These are phyloP conservation scores for Trichomonascus vanleenenianus DNA, from an alignment of 805 yeast genomes.

Conservation along the genomic window DNA sequence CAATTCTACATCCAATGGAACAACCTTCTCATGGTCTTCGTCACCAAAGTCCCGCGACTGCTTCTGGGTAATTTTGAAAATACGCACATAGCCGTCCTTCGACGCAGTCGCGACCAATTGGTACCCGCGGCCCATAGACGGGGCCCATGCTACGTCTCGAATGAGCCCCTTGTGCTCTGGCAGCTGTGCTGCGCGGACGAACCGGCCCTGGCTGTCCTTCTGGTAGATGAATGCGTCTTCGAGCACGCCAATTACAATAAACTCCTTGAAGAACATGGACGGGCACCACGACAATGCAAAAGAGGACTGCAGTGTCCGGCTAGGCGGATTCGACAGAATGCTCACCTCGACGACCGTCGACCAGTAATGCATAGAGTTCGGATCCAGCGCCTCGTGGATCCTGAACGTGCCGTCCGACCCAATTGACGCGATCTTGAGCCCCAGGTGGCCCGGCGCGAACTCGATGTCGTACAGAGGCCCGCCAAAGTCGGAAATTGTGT, in stretches of 20 bases:
- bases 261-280: constrained; percentile 72
- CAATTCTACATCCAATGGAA: constrained; percentile 42
- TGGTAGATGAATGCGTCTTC: constrained; percentile 81
- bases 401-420: constrained; percentile 85
- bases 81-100: constrained; percentile 86
- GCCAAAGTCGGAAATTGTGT: constrained; percentile 74
- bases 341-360: constrained; percentile 63
- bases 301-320: constrained; percentile 74
- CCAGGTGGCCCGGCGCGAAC: constrained; percentile 80
- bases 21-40: constrained; percentile 12
- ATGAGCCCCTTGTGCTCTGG: constrained; percentile 84
- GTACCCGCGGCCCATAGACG: constrained; percentile 84
- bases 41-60: constrained; percentile 9
- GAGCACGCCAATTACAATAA: constrained; percentile 72
- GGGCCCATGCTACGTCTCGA: constrained; percentile 92
- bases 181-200: constrained; percentile 43
- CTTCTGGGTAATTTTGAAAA: constrained; percentile 58
- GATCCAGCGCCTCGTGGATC: constrained; percentile 82
- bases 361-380: constrained; percentile 83
- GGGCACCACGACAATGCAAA: constrained; percentile 90
- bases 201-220: constrained; percentile 41
- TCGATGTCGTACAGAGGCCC: constrained; percentile 88
- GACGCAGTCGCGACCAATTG: constrained; percentile 93
- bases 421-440: constrained; percentile 74
- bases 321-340: constrained; percentile 56